phyloP scores from a whole-genome alignment of 441 rosid species.

The Populus hybrid region DNA sequence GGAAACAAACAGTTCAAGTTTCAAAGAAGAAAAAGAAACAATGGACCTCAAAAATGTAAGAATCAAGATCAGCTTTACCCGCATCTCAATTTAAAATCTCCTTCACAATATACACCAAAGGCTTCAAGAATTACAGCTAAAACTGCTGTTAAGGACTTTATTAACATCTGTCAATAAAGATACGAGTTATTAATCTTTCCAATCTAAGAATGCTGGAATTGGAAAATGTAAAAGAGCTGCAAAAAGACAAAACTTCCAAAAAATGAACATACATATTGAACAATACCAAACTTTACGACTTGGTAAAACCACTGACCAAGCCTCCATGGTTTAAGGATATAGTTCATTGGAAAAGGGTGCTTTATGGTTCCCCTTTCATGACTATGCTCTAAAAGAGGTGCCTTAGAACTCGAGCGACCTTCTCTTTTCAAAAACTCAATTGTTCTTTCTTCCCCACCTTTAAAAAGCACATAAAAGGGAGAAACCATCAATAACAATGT shows the following conservation, averaged over 20 bases:
- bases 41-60: not conserved
- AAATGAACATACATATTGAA: conserved; percentile 85
- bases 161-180: conserved; percentile 74
- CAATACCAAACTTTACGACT: conserved; percentile 94
- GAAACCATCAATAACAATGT: conserved; percentile 2
- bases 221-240: conserved; percentile 2
- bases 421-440: conserved; percentile 89
- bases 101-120: conserved; percentile 87
- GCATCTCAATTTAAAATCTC: conserved; percentile 83
- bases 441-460: conserved; percentile 95
- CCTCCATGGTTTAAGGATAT: conserved; percentile 80
- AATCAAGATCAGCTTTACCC: conserved; percentile 61
- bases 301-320: conserved; percentile 96
- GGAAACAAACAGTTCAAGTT: not conserved
- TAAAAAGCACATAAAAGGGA: conserved; percentile 12
- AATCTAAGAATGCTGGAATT: conserved; percentile 18
- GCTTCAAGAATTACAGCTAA: conserved; percentile 92
- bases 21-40: not conserved
- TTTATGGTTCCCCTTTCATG: conserved; percentile 62
- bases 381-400: conserved; percentile 64
- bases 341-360: conserved; percentile 96
- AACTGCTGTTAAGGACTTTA: conserved; percentile 76
- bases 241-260: conserved; percentile 21
- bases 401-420: conserved; percentile 60
- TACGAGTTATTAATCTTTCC: conserved; percentile 9